Base-by-base conservation (phyloP, 495 filamentous ascomycete species). In the Tuber magnatum region DNA sequence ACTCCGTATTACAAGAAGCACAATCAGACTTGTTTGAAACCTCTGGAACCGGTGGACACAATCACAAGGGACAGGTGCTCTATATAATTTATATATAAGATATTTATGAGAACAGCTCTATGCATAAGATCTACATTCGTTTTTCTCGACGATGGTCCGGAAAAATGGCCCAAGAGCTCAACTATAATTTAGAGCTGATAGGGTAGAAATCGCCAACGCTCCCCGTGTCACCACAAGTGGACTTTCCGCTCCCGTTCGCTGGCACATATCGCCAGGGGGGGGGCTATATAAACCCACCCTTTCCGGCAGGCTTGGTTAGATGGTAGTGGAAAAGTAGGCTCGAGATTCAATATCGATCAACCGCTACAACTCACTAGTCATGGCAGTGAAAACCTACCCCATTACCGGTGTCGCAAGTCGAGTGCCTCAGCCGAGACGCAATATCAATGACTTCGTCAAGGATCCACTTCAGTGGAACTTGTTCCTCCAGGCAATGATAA, bases 381-480 rank as follows among this genome's bases (percentile, higher is more conserved):
- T 61, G n/a, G 2, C 28, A 61, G 3, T 22, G 51, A 12, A 10
- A n/a, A 51, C 51, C 3, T 61, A 61, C n/a, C 71, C 71, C 41
- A 41, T 73, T 44, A 73, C 38, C 24, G 71, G 71, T 24, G 28
- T 73, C 16, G 35, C 35, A 18, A 1, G 51, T 16, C 18, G 1
- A 16, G 9, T 6, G 24, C 22, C 61, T 14, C 22, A 70, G 12
- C 40, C 40, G 7, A 40, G 68, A 9, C 74, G 39, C 12, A 71
- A 61, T 51, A 61, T 75, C 44, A 24, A 41, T 48, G 69, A 71
- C 32, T 48, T 74, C 40, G 9, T 40, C 3, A 2, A 65, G 46
- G 32, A 61, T 65, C 68, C 44, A 12, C 42, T 65, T 39, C 69
- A 72, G 28, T 75, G 74, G 74, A 72, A 75, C 68, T 32, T 75